These are phyloP conservation scores for Syzygium grande DNA, from an alignment of 345 rosid genomes.

Conservation along the genomic window DNA sequence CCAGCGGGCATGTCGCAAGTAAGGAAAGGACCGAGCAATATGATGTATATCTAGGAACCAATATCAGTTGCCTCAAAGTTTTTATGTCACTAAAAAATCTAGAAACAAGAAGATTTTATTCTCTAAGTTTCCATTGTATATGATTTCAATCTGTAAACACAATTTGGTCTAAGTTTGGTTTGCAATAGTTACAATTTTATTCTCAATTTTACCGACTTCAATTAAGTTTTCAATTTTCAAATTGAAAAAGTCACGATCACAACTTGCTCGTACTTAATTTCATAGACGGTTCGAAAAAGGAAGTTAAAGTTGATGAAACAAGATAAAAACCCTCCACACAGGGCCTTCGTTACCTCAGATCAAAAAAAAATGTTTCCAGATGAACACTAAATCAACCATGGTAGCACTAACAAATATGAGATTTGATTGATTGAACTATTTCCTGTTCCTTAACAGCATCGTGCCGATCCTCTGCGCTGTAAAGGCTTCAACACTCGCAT, in stretches of 20 bases:
- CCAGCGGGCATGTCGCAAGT: neutral
- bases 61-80: too few species aligned
- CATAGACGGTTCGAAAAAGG: rapidly evolving
- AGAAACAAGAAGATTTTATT: too few species aligned
- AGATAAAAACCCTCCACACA: neutral
- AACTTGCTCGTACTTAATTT: neutral
- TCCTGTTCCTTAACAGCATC: neutral
- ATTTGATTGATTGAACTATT: neutral
- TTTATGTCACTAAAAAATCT: too few species aligned
- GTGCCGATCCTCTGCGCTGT: neutral
- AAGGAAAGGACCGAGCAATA: too few species aligned
- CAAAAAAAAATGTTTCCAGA: neutral
- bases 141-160: rapidly evolving
- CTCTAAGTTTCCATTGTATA: neutral
- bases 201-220: neutral
- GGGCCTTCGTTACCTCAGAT: neutral
- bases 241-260: neutral
- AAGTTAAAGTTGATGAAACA: neutral
- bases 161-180: too few species aligned
- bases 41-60: too few species aligned
- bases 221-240: neutral
- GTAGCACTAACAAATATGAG: neutral
- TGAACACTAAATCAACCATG: neutral
- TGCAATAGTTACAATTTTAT: neutral
- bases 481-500: neutral